Conservation (phyloP, 495 filamentous ascomycete species). For the Pyrenula aspistea region DNA sequence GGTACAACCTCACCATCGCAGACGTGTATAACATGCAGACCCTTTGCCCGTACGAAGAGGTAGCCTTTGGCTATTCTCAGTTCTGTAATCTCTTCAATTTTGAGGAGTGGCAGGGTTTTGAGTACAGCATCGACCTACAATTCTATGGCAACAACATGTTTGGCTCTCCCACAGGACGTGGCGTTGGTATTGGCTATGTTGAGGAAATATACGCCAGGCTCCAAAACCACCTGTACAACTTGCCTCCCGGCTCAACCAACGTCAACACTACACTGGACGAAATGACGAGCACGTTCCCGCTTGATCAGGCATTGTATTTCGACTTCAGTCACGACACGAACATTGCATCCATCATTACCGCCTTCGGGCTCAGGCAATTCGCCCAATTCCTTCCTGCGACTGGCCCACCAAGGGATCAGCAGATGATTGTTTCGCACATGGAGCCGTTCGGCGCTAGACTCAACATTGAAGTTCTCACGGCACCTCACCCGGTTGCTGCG, state of each 20-base stretch:
- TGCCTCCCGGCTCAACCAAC: slow-evolving; percentile 30
- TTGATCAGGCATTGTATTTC: slow-evolving; percentile 37
- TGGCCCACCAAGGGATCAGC: slow-evolving; percentile 28
- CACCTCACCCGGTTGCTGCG: slow-evolving; percentile 36
- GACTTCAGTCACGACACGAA: slow-evolving; percentile 29
- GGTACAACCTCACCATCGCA: slow-evolving; percentile 35
- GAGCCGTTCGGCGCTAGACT: slow-evolving; percentile 48
- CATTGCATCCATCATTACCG: slow-evolving; percentile 30
- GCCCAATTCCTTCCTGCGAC: slow-evolving; percentile 26
- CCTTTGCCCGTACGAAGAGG: slow-evolving; percentile 43
- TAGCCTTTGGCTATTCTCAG: slow-evolving; percentile 44
- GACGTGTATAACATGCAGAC: slow-evolving; percentile 46
- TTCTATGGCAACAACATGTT: slow-evolving; percentile 48
- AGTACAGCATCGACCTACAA: slow-evolving; percentile 43
- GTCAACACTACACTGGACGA: slow-evolving; percentile 45
- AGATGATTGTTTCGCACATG: slow-evolving; percentile 42
- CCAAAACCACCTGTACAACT: slow-evolving; percentile 36
- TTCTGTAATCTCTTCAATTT: slow-evolving; percentile 46
- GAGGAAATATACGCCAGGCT: slow-evolving; percentile 50
- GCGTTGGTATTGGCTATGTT: slow-evolving; percentile 51
- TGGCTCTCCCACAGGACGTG: slow-evolving; percentile 48
- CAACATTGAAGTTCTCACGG: slow-evolving; percentile 51
- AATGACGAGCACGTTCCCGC: slow-evolving; percentile 31
- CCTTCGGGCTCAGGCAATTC: slow-evolving; percentile 45
- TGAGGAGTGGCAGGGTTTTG: slow-evolving; percentile 42